phyloP scores from a whole-genome alignment of 176 grass and related monocot species.

The Aegilops sharonensis region DNA sequence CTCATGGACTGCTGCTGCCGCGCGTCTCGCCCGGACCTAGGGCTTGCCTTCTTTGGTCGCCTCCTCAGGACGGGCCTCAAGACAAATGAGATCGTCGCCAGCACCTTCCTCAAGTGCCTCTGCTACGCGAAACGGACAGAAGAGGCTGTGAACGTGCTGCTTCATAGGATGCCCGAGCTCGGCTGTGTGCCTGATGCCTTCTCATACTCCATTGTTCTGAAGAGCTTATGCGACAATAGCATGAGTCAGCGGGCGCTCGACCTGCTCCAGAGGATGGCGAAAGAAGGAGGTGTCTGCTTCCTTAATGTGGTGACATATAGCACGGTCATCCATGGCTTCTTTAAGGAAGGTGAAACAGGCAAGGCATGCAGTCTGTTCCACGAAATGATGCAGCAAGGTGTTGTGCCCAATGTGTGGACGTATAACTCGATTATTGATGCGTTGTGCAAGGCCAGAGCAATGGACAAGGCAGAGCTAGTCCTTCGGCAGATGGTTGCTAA shows the following conservation, averaged over 20 bases:
- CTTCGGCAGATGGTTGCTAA: background rate
- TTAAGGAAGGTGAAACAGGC: background rate
- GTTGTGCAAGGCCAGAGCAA: background rate
- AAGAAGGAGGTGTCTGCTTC: background rate
- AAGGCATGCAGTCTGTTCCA: background rate
- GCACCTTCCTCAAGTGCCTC: background rate
- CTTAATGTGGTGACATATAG: background rate
- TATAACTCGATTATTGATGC: background rate
- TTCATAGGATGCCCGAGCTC: background rate
- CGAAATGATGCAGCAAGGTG: background rate
- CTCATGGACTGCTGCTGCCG: background rate
- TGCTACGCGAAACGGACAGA: rapidly evolving
- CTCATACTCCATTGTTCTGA: background rate
- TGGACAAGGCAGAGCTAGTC: background rate
- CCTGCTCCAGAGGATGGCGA: background rate
- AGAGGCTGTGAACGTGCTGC: background rate
- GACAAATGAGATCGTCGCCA: background rate
- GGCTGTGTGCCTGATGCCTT: background rate
- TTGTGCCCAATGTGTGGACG: rapidly evolving
- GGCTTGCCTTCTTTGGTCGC: background rate
- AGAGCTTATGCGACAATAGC: background rate
- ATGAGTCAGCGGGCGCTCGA: background rate
- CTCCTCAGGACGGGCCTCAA: background rate
- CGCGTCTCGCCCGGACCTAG: background rate
- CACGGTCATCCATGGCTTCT: background rate